Base-by-base conservation (phyloP, 352 stramenopile genomes). In the Phytophthora pistaciae region DNA sequence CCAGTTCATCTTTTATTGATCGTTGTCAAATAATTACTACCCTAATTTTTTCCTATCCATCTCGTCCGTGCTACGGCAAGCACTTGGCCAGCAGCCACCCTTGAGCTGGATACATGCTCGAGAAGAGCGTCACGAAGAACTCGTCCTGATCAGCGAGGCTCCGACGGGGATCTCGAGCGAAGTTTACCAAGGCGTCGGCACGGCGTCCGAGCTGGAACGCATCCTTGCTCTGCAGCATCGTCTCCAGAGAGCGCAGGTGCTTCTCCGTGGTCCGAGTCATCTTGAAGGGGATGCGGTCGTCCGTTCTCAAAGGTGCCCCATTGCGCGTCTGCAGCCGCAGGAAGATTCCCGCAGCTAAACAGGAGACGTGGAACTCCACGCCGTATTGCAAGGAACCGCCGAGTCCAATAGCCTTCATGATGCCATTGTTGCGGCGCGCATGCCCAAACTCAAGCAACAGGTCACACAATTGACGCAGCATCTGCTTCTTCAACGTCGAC, bases 391-490 rank as follows among this genome's bases (percentile, higher is more conserved):
- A 76, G 2, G 88, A 88, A 0, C 88, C 88, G 23, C 85, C 86
- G 3, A 95, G 88, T 38, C 88, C 88, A 49, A 95, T 95, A 1
- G 87, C 88, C 68, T 94, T 94, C 88, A 95, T 95, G 68, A 95
- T 84, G 1, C 88, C 88, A 27, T 93, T 89, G 66, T 95, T 87
- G 42, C 83, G 86, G 40, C 88, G 80, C 8, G 86, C 84, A 38
- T 95, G 82, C 5, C 88, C 88, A 49, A 93, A 66, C 50, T 76
- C 68, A 2, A 95, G 73, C 58, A 95, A 73, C 4, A 89, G 66
- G 53, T 91, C 79, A 60, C 81, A 83, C 27, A 92, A 48, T 42
- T 93, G 82, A 1, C 88, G 87, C 44, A 95, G 74, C 79, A 85
- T 89, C 42, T 93, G 87, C 83, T 95, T 95, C 75, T 93, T 92